phyloP scores from a whole-genome alignment of 2,329 filamentous ascomycete species.

The Fusarium verticillioides region DNA sequence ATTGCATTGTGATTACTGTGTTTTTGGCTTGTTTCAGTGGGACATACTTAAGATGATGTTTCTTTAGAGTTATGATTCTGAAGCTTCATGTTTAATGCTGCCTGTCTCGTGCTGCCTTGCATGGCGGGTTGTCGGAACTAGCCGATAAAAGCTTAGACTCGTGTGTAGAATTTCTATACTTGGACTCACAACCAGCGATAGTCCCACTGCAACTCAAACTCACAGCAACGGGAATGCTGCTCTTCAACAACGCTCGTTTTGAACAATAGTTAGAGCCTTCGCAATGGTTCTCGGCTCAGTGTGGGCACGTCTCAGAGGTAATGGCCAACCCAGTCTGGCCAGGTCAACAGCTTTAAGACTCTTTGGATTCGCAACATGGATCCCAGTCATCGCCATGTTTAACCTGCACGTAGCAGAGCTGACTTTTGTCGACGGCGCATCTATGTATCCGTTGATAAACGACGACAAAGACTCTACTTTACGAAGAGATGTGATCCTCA shows the following conservation, averaged over 20 bases:
- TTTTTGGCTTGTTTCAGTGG: neutral
- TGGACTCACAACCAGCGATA: slow-evolving; percentile 8
- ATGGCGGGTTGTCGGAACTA: slow-evolving; percentile 19
- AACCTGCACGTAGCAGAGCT: slow-evolving; percentile 70
- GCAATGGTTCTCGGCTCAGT: slow-evolving; percentile 51
- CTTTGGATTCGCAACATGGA: slow-evolving; percentile 67
- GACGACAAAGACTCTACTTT: slow-evolving; percentile 68
- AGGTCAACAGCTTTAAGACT: slow-evolving; percentile 57
- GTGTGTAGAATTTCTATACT: slow-evolving; percentile 22
- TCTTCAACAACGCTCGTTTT: neutral
- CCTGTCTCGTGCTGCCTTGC: neutral
- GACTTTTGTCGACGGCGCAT: slow-evolving; percentile 68
- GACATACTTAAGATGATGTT: neutral
- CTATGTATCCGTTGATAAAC: slow-evolving; percentile 84
- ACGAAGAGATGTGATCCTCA: slow-evolving; percentile 66
- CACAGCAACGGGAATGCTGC: slow-evolving; percentile 13
- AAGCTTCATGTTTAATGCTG: neutral
- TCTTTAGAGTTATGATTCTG: neutral
- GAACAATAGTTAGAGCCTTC: slow-evolving; percentile 1
- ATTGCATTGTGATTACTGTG: neutral
- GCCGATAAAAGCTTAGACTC: slow-evolving; percentile 39
- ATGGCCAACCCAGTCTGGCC: slow-evolving; percentile 39
- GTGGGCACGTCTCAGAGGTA: slow-evolving; percentile 50
- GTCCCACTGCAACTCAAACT: neutral
- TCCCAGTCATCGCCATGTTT: slow-evolving; percentile 71